Evolutionary conservation across 768 basidiomycete genomes (phyloP).

Genomic region (Pilatotrama ljubarskyi): DNA sequence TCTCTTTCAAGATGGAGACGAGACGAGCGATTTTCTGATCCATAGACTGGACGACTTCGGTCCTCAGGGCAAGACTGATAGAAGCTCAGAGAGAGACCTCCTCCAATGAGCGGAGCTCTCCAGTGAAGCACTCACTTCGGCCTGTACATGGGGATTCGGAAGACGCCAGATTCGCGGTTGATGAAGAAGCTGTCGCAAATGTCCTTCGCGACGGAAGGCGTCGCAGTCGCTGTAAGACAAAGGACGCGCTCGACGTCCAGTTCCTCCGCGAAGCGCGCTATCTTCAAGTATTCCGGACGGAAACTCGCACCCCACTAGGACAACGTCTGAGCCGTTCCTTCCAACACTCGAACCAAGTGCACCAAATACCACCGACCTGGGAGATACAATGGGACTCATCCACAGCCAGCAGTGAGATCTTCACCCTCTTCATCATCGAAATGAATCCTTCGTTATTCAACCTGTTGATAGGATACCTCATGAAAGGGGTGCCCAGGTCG

Average conservation of each 20-base stretch:
- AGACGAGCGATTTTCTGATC: conserved; percentile 39
- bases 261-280: conserved; percentile 49
- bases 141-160: conserved; percentile 45
- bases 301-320: conserved; percentile 45
- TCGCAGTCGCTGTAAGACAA: conserved; percentile 49
- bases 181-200: conserved; percentile 48
- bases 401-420: conserved; percentile 48
- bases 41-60: conserved; percentile 35
- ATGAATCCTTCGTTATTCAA: conserved; percentile 48
- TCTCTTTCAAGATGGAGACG: conserved; percentile 36
- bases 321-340: neutral
- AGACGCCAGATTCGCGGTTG: conserved; percentile 39
- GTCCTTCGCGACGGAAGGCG: conserved; percentile 41
- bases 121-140: conserved; percentile 36
- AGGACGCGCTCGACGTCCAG: conserved; percentile 45
- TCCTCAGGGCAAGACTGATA: conserved; percentile 37
- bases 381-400: conserved; percentile 53
- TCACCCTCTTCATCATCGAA: conserved; percentile 43
- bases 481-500: neutral
- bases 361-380: conserved; percentile 29
- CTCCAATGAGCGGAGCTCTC: neutral
- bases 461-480: conserved; percentile 21
- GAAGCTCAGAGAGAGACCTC: neutral
- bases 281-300: conserved; percentile 41
- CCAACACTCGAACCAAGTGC: too few species aligned